A percentile compares a stretch with the other conserved stretches of the same genome.
Conservation (phyloP, 805 yeast species). For the Wickerhamiella lipophila region DNA sequence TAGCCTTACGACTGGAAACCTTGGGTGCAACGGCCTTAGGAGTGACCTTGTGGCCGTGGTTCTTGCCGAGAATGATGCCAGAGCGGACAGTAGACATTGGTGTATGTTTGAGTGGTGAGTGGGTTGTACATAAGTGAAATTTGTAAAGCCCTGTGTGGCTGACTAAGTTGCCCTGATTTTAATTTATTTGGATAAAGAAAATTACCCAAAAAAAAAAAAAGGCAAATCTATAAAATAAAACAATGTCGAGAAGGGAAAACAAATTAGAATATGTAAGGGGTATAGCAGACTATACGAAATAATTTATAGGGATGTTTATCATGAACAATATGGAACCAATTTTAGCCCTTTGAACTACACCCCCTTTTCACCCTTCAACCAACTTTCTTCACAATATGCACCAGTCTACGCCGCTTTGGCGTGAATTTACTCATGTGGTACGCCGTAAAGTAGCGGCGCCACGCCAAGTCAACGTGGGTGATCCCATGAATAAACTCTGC, state of each 20-base stretch:
- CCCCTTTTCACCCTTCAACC: background rate
- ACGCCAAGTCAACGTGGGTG: constrained; percentile 38
- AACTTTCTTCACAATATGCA: constrained; percentile 1
- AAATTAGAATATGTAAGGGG: too few species aligned
- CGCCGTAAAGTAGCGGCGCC: constrained; percentile 22
- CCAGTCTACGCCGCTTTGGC: constrained; percentile 6
- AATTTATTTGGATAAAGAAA: background rate
- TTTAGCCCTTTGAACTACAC: too few species aligned
- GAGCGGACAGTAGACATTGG: constrained; percentile 39
- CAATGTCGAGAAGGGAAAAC: too few species aligned
- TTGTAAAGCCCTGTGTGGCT: background rate
- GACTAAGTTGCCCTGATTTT: background rate
- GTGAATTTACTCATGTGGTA: constrained; percentile 24
- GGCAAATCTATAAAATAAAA: too few species aligned
- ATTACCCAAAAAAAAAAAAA: background rate
- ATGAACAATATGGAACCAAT: too few species aligned
- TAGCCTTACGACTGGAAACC: constrained; percentile 94
- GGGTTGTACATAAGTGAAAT: constrained; percentile 5
- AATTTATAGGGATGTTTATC: too few species aligned
- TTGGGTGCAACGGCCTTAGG: constrained; percentile 73
- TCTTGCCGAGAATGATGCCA: constrained; percentile 93
- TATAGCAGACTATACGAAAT: too few species aligned
- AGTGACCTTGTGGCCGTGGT: constrained; percentile 98
- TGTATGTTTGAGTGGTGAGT: constrained; percentile 9
- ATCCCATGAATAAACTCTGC: constrained; percentile 32